A percentile compares a stretch with the other conserved stretches of the same genome.
Conservation (phyloP, 768 basidiomycete species). For the Trametes punicea region DNA sequence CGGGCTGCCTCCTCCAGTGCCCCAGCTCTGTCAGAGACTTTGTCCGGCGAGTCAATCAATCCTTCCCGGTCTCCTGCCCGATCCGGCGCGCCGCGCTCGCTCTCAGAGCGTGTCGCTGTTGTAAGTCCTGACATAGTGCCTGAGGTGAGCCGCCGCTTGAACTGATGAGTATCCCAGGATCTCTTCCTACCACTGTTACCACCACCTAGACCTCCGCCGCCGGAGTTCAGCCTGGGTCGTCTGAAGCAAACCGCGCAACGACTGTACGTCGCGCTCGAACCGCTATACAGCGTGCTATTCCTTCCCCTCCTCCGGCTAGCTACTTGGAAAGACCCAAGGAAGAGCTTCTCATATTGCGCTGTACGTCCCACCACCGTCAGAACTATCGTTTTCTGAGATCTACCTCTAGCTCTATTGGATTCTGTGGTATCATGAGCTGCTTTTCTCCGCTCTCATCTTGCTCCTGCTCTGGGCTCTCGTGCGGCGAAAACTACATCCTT, state of each 20-base stretch:
- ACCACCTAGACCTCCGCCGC: slow-evolving; percentile 34
- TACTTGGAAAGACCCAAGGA: slow-evolving; percentile 49
- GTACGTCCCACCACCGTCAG: slow-evolving; percentile 36
- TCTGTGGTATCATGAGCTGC: slow-evolving; percentile 57
- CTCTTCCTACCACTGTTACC: slow-evolving; percentile 50
- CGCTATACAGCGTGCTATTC: slow-evolving; percentile 47
- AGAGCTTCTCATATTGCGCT: slow-evolving; percentile 47
- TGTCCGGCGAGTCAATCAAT: background rate
- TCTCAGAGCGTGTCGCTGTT: slow-evolving; percentile 13
- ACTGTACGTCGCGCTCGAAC: slow-evolving; percentile 50
- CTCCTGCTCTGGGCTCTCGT: slow-evolving; percentile 47
- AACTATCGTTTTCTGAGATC: background rate
- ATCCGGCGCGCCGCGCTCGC: slow-evolving; percentile 20
- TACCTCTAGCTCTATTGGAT: slow-evolving; percentile 56
- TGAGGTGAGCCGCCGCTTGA: background rate
- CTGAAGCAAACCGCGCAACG: slow-evolving; percentile 50
- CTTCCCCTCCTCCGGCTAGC: slow-evolving; percentile 41
- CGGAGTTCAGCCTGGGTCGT: slow-evolving; percentile 52
- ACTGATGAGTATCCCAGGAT: slow-evolving; percentile 24
- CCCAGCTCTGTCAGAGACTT: background rate
- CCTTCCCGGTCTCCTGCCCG: slow-evolving; percentile 14
- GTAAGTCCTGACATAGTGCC: background rate
- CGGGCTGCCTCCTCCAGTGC: slow-evolving; percentile 16
- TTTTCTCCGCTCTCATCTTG: slow-evolving; percentile 50
- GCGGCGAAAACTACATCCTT: slow-evolving; percentile 46